These are phyloP conservation scores for Ophiostoma triangulosporum DNA, from an alignment of 2,329 filamentous ascomycete species.

Conservation along the genomic window DNA sequence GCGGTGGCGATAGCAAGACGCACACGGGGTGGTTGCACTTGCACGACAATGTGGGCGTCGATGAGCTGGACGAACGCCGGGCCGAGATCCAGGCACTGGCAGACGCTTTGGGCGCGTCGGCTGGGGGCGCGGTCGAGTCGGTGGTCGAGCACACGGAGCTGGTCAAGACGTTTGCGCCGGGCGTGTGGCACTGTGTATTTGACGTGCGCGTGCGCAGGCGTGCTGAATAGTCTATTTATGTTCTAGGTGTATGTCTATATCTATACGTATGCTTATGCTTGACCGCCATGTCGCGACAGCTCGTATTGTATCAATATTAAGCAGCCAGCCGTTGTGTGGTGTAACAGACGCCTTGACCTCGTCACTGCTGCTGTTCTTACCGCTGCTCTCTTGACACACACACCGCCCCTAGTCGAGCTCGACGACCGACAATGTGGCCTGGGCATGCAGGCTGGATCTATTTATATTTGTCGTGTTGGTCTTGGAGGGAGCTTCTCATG, in stretches of 20 bases:
- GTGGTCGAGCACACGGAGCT: conserved; percentile 44
- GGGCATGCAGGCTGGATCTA: not conserved
- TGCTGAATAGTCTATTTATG: no score
- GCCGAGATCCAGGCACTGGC: conserved; percentile 36
- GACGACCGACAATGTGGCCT: not conserved
- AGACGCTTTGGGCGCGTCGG: conserved; percentile 19
- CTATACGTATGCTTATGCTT: no score
- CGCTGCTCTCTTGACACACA: not conserved
- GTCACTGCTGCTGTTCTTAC: not conserved
- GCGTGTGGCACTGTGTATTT: conserved; percentile 57
- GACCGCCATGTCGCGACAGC: conserved; percentile 1
- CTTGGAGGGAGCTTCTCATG: no score
- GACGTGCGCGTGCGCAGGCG: conserved; percentile 37
- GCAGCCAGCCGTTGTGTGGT: not conserved
- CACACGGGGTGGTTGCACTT: conserved; percentile 44
- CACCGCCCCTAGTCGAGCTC: no score
- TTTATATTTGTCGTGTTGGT: no score
- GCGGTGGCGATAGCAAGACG: not conserved
- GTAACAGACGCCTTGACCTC: not conserved
- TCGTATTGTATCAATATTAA: not conserved
- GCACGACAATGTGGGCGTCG: conserved; percentile 49
- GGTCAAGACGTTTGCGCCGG: conserved; percentile 58
- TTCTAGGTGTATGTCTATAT: no score
- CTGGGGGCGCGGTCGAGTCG: not conserved
- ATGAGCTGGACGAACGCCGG: conserved; percentile 34